Conservation (phyloP, 2,329 filamentous ascomycete species). For the Ceratocystis diversiconidia region DNA sequence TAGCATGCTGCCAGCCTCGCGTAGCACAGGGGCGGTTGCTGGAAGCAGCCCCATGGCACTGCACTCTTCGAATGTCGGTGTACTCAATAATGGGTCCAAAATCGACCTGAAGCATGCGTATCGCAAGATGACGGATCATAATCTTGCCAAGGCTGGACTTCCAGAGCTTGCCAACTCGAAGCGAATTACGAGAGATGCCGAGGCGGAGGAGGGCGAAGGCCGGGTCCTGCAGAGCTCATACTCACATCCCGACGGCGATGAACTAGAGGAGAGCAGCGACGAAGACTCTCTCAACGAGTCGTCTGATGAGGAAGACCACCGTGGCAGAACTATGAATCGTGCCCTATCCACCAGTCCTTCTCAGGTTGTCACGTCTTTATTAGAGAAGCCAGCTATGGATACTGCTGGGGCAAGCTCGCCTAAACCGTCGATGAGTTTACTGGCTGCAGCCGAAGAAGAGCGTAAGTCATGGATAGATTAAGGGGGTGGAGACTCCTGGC, state of each 20-base stretch:
- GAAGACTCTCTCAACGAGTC: slow-evolving; percentile 41
- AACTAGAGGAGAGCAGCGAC: slow-evolving; percentile 48
- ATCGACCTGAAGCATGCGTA: slow-evolving; percentile 59
- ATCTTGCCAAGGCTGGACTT: slow-evolving; percentile 47
- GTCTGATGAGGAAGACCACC: slow-evolving; percentile 53
- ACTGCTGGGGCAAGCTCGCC: slow-evolving; percentile 23
- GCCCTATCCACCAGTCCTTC: slow-evolving; percentile 1
- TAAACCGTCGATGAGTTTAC: slow-evolving; percentile 40
- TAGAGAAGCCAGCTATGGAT: neutral
- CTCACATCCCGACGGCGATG: slow-evolving; percentile 49
- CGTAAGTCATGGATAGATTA: slow-evolving; percentile 38
- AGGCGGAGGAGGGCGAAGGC: slow-evolving; percentile 31
- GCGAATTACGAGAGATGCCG: slow-evolving; percentile 23
- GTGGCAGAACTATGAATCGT: slow-evolving; percentile 44
- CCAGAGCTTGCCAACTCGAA: slow-evolving; percentile 47
- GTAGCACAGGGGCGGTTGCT: slow-evolving; percentile 24
- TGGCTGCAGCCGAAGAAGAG: slow-evolving; percentile 66
- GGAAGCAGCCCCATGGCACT: slow-evolving; percentile 21
- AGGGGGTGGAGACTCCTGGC: neutral
- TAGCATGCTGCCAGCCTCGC: slow-evolving; percentile 21
- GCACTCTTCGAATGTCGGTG: slow-evolving; percentile 27
- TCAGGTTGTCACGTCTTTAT: slow-evolving; percentile 6
- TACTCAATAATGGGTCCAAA: slow-evolving; percentile 45
- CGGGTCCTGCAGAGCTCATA: slow-evolving; percentile 55
- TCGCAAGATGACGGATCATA: slow-evolving; percentile 56